These are phyloP conservation scores for Carpinus fangiana DNA, from an alignment of 306 rosid species.

Conservation along the genomic window DNA sequence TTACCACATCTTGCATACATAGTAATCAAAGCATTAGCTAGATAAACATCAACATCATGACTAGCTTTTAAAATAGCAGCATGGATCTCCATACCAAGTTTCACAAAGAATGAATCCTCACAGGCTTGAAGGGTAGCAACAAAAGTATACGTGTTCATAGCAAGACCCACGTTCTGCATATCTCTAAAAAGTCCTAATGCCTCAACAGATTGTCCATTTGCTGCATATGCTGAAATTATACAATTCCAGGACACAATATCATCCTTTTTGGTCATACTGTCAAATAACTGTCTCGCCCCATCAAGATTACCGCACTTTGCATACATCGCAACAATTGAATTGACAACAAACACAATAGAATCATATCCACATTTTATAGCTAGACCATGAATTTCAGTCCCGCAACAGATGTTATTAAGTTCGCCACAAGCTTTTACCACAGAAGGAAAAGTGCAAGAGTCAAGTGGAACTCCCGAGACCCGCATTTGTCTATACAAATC, in stretches of 20 bases:
- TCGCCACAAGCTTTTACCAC: slow-evolving; percentile 57
- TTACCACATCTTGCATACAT: slow-evolving; percentile 65
- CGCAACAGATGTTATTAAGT: slow-evolving; percentile 29
- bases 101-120: slow-evolving; percentile 42
- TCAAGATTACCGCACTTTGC: slow-evolving; percentile 55
- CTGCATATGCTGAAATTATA: slow-evolving; percentile 58
- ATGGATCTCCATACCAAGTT: slow-evolving; percentile 64
- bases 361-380: slow-evolving; percentile 59
- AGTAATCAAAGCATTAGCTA: slow-evolving; percentile 66
- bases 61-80: slow-evolving; percentile 49
- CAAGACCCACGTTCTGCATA: slow-evolving; percentile 46
- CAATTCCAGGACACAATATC: slow-evolving; percentile 74
- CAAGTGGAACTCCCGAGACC: slow-evolving; percentile 38
- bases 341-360: slow-evolving; percentile 46
- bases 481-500: slow-evolving; percentile 59
- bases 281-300: slow-evolving; percentile 55
- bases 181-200: slow-evolving; percentile 54
- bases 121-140: slow-evolving; percentile 79
- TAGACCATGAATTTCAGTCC: slow-evolving; percentile 65
- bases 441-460: slow-evolving; percentile 61
- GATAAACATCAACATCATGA: slow-evolving; percentile 44
- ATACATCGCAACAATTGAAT: slow-evolving; percentile 72
- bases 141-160: slow-evolving; percentile 49
- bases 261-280: slow-evolving; percentile 41
- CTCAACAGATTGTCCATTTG: slow-evolving; percentile 42